Evolutionary conservation across 2,329 filamentous ascomycete species (phyloP).

Genomic region (Clarireedia hainanense): DNA sequence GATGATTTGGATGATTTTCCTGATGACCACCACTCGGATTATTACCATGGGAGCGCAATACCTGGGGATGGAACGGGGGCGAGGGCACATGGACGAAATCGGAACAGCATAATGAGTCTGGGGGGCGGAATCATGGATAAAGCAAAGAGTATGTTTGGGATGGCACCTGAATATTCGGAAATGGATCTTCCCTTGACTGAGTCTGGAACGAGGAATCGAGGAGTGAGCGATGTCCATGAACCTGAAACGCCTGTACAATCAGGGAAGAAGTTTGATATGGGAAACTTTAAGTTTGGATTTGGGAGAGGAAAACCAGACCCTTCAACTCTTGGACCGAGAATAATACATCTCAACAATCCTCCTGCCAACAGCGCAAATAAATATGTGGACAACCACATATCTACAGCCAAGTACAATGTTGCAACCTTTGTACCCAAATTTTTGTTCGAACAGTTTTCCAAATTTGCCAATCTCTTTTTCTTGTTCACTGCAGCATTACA

Average conservation of each 20-base stretch:
- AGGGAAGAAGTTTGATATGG: constrained; percentile 55
- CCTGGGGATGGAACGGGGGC: constrained; percentile 46
- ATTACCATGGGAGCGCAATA: constrained; percentile 63
- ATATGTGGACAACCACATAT: constrained; percentile 94
- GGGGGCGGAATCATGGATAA: constrained; percentile 81
- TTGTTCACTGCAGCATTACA: constrained; percentile 91
- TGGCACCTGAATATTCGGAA: constrained; percentile 83
- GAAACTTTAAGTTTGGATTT: constrained; percentile 89
- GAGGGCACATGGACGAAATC: constrained; percentile 55
- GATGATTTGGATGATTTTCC: constrained; percentile 76
- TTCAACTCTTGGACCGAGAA: constrained; percentile 79
- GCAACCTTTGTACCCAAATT: constrained; percentile 94
- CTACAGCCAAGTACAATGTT: constrained; percentile 94
- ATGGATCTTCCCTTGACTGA: constrained; percentile 97
- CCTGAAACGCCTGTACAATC: constrained; percentile 35
- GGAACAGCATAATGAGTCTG: constrained; percentile 82
- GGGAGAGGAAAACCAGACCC: constrained; percentile 79
- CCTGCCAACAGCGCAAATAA: constrained; percentile 84
- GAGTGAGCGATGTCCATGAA: constrained; percentile 34
- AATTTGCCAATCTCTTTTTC: constrained; percentile 99
- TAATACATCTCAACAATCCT: constrained; percentile 94
- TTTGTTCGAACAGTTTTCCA: constrained; percentile 95
- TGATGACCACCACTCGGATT: constrained; percentile 72
- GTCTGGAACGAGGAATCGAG: constrained; percentile 43
- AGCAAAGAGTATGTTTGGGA: constrained; percentile 84